A percentile compares a stretch with the other conserved stretches of the same genome.
phyloP scores from a whole-genome alignment of 2,329 filamentous ascomycete species.

The Neopestalotiopsis rosae region DNA sequence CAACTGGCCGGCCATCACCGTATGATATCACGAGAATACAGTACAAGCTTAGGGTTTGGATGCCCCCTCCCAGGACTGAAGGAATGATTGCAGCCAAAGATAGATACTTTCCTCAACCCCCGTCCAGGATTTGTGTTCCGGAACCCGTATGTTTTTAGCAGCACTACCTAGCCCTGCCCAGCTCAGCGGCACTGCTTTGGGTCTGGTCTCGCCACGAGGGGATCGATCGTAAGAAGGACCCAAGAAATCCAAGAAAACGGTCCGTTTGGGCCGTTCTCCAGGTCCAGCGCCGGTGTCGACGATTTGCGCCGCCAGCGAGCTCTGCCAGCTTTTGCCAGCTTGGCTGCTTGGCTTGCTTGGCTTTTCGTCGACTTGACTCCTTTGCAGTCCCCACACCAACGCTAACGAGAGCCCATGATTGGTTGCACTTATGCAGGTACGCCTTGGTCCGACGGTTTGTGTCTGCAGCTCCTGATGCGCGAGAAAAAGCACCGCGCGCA shows the following conservation, averaged over 20 bases:
- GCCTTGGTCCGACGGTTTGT: constrained; percentile 10
- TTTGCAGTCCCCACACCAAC: not conserved
- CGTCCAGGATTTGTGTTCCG: not conserved
- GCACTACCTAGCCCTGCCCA: not conserved
- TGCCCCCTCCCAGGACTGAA: not conserved
- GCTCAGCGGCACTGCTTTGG: not conserved
- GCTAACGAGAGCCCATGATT: not conserved
- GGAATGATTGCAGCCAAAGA: not conserved
- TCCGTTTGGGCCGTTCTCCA: constrained; percentile 1
- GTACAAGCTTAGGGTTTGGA: not conserved
- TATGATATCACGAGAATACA: not conserved
- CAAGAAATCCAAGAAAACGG: not conserved
- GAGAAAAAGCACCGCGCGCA: not conserved
- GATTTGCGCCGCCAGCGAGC: constrained; percentile 3
- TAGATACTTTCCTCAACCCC: not conserved
- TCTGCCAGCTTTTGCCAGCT: not conserved
- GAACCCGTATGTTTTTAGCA: not conserved
- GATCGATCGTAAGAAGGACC: not conserved
- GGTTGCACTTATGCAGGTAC: constrained; percentile 12
- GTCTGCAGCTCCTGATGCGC: not conserved
- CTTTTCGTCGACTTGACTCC: too few species aligned
- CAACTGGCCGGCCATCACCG: not conserved
- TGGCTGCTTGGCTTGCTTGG: not conserved
- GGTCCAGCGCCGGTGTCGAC: not conserved
- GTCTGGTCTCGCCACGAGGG: not conserved